Evolutionary conservation across 163 green algal genomes (phyloP).

Genomic region (Scenedesmus sp.): DNA sequence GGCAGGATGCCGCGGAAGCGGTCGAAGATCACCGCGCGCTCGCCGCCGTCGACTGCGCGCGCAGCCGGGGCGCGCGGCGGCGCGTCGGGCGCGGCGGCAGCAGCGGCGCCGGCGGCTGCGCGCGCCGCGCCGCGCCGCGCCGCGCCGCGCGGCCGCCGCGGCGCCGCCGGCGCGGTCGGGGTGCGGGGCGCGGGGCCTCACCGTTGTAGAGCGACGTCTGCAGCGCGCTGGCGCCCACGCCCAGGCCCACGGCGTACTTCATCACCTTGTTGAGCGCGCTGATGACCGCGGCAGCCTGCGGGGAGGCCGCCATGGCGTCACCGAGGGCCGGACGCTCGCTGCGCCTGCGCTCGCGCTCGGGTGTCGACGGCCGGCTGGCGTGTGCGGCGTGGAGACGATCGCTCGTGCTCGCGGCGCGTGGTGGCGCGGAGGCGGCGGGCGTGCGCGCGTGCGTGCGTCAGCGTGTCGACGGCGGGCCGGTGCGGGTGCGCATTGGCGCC

Average conservation of each 20-base stretch:
- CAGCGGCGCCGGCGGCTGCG: not conserved
- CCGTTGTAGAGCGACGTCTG: constrained; percentile 90
- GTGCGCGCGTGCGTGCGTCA: too few species aligned
- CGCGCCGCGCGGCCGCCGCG: not conserved
- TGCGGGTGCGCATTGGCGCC: too few species aligned
- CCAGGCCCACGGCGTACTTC: constrained; percentile 79
- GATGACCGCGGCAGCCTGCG: constrained; percentile 49
- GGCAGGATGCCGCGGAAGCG: constrained; percentile 91
- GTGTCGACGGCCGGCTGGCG: too few species aligned
- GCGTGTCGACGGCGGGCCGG: too few species aligned
- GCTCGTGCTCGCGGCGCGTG: too few species aligned
- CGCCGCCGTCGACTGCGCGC: constrained; percentile 94
- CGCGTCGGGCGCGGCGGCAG: constrained; percentile 4
- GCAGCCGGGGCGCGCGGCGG: too few species aligned
- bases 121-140: not conserved
- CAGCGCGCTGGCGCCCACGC: constrained; percentile 74
- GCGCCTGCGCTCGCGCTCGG: too few species aligned
- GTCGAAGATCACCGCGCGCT: constrained; percentile 98
- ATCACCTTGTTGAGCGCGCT: constrained; percentile 79
- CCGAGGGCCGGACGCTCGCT: too few species aligned
- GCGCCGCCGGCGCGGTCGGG: not conserved
- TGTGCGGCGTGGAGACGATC: too few species aligned
- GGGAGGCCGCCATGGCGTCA: constrained; percentile 34
- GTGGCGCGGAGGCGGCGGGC: too few species aligned
- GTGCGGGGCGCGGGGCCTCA: constrained; percentile 33